phyloP scores from a whole-genome alignment of 1,139 yeast species.

The Hemisphaericaspora subhashii region DNA sequence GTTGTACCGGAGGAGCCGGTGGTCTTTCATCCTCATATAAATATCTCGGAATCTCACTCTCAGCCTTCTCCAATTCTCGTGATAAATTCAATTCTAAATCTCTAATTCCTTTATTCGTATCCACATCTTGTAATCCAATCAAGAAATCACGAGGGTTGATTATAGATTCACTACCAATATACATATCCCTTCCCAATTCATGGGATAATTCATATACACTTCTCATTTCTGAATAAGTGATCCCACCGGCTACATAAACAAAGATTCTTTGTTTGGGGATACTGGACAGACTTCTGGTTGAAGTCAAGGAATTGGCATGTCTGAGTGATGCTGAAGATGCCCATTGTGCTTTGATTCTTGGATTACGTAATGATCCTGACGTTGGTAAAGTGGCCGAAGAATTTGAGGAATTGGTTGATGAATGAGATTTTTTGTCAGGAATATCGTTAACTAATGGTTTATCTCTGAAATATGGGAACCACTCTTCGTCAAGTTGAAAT shows the following conservation, averaged over 20 bases:
- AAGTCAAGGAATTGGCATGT: constrained; percentile 6
- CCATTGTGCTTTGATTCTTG: constrained; percentile 82
- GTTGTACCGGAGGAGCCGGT: constrained; percentile 9
- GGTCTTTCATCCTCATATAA: constrained; percentile 30
- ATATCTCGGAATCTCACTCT: constrained; percentile 35
- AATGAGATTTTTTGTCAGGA: constrained; percentile 29
- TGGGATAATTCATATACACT: constrained; percentile 71
- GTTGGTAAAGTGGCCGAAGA: constrained; percentile 7
- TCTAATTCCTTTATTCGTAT: constrained; percentile 29
- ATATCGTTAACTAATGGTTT: constrained; percentile 66
- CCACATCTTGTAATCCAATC: constrained; percentile 46
- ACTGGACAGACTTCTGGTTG: constrained; percentile 6
- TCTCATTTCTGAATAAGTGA: constrained; percentile 79
- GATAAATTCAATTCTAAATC: constrained; percentile 37
- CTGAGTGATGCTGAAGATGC: constrained; percentile 48
- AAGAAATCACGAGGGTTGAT: constrained; percentile 61
- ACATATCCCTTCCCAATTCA: constrained; percentile 66
- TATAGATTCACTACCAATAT: constrained; percentile 80
- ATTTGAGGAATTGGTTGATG: background rate
- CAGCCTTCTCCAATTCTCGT: constrained; percentile 21
- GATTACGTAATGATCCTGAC: constrained; percentile 57
- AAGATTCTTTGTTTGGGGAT: constrained; percentile 61
- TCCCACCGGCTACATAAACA: constrained; percentile 86
- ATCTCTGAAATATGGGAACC: constrained; percentile 77
- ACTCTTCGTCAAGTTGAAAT: constrained; percentile 51